Evolutionary conservation across 768 basidiomycete species (phyloP).

Genomic region (Butyriboletus loyo): DNA sequence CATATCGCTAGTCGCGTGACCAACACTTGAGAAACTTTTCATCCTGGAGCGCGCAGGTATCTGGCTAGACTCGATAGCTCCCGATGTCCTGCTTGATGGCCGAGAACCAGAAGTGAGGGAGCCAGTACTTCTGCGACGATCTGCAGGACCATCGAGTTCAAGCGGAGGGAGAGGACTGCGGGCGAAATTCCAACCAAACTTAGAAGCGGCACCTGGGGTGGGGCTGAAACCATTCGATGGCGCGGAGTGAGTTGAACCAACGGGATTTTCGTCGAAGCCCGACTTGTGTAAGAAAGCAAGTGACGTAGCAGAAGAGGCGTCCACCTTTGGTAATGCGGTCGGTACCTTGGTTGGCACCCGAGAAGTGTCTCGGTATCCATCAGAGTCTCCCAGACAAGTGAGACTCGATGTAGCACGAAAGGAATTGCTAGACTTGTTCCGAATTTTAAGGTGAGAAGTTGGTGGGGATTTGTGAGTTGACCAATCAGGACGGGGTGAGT

Average conservation of each 20-base stretch:
- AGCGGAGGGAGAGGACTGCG: conserved; percentile 40
- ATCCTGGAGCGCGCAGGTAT: conserved; percentile 45
- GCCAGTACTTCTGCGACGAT: conserved; percentile 14
- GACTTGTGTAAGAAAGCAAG: background rate
- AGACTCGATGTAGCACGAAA: conserved; percentile 23
- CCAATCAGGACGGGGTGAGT: conserved; percentile 63
- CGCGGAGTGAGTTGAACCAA: background rate
- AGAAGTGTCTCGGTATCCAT: conserved; percentile 7
- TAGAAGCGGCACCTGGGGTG: conserved; percentile 23
- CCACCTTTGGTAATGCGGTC: background rate
- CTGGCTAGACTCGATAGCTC: conserved; percentile 31
- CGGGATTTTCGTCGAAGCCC: background rate
- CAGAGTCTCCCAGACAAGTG: conserved; percentile 6
- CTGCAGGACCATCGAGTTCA: conserved; percentile 31
- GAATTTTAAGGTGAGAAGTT: conserved; percentile 1
- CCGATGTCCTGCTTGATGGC: conserved; percentile 26
- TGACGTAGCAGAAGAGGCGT: background rate
- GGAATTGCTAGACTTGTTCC: background rate
- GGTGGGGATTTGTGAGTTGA: conserved; percentile 24
- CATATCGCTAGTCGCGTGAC: conserved; percentile 17
- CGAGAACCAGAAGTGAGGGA: conserved; percentile 27
- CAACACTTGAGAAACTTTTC: conserved; percentile 26
- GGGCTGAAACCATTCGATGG: conserved; percentile 9
- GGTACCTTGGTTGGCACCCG: conserved; percentile 1
- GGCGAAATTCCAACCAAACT: conserved; percentile 41